Conservation (phyloP, 768 basidiomycete species). For the Krasilnikovozyma curviuscula region DNA sequence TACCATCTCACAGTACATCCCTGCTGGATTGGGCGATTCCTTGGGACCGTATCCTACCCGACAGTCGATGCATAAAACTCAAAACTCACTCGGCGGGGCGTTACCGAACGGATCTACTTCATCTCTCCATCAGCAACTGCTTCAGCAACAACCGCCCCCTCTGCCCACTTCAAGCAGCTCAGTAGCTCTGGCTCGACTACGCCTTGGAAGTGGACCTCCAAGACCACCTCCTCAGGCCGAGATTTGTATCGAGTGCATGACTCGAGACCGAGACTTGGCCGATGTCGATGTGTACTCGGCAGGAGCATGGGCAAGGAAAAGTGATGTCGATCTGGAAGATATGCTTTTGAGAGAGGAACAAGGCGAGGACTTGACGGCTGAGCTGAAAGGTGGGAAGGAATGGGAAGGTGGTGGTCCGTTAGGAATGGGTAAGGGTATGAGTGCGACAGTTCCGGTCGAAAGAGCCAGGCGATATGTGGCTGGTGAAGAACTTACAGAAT, state of each 20-base stretch:
- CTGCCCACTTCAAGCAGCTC: too few species aligned
- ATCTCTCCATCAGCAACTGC: too few species aligned
- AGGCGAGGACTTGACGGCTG: slow-evolving; percentile 26
- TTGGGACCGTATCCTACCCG: too few species aligned
- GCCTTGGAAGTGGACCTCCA: too few species aligned
- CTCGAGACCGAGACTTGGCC: slow-evolving; percentile 96
- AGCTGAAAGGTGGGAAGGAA: neutral
- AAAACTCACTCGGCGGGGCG: too few species aligned
- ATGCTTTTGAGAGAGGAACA: slow-evolving; percentile 50
- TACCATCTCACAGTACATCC: too few species aligned
- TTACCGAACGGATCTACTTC: too few species aligned
- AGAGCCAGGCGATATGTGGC: slow-evolving; percentile 2
- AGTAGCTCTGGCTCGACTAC: too few species aligned
- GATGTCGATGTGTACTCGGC: slow-evolving; percentile 74
- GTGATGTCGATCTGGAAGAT: slow-evolving; percentile 64
- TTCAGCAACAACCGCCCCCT: too few species aligned
- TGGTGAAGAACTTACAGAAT: slow-evolving; percentile 6
- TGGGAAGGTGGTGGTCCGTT: slow-evolving; percentile 12
- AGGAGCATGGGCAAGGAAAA: slow-evolving; percentile 79
- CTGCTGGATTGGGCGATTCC: too few species aligned
- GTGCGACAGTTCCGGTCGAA: neutral
- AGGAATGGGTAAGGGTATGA: slow-evolving; percentile 10
- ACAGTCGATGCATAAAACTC: too few species aligned
- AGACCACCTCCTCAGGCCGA: too few species aligned
- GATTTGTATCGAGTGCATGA: slow-evolving; percentile 68